Base-by-base conservation (phyloP, 1,139 yeast genomes). In the Diutina catenulata region DNA sequence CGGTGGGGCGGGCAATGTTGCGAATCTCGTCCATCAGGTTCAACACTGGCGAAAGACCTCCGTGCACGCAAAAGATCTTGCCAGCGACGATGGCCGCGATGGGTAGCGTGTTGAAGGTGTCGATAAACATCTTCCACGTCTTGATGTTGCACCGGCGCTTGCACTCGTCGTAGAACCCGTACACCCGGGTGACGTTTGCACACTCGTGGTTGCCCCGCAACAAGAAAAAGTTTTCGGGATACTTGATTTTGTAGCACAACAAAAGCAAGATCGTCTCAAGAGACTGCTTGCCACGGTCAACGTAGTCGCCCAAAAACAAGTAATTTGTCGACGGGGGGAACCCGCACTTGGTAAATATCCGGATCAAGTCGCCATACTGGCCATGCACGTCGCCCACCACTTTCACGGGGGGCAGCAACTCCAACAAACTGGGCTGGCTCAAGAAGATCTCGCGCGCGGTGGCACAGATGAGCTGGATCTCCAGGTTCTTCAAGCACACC, bases 331-430 rank as follows among this genome's bases (percentile, higher is more conserved):
- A 76, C 3, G 98, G 98, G n/a, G 98, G 98, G 60, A 86, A 91
- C 18, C 97, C 98, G 64, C 97, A 88, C 63, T 84, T 86, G 37
- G 94, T 87, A 58, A 91, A 91, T 48, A 91, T 71, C 47, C 97
- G 74, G 46, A 91, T 78, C 49, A 91, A 64, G 59, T 91, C 98
- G 39, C 87, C 83, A 58, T 80, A 91, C 57, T 91, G 98, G 15
- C 98, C 97, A 59, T 91, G 98, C 28, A 91, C 94, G 56, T 91
- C 98, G 35, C 97, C 98, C 5, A 88, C 97, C 29, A 91, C 88
- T 59, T 91, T 91, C 14, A 91, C 98, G 0, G 98, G 97, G 0
- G 97, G 95, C 14, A 87, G 76, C 43, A 91, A 65, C 55, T 91
- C 97, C 40, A 91, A 64, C 41, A 91, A 61, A 5, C 95, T 72